Percentiles rank a stretch among this genome's conserved stretches.
Conservation (phyloP, 2,329 filamentous ascomycete genomes). For the Ophiostoma quercus region DNA sequence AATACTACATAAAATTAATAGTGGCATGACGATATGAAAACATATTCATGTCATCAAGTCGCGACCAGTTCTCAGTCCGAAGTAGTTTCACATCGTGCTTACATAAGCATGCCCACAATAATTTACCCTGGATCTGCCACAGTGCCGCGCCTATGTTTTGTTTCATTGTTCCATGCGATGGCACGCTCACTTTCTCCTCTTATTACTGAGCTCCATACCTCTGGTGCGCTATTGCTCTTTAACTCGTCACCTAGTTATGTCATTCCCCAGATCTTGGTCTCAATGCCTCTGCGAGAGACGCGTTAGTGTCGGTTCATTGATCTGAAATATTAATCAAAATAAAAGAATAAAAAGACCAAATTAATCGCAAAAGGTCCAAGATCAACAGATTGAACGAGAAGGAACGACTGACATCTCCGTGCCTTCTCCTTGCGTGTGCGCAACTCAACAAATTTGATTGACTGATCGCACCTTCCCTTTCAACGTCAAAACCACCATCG, state of each 20-base stretch:
- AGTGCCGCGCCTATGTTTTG: neutral
- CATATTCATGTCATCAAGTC: neutral
- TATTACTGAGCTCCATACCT: neutral
- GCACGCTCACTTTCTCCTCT: neutral
- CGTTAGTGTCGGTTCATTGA: neutral
- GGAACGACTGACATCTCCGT: neutral
- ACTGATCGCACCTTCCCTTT: slow-evolving; percentile 6
- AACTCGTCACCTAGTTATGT: slow-evolving; percentile 11
- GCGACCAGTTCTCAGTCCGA: too few species aligned
- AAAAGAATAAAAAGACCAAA: neutral
- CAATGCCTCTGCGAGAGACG: neutral
- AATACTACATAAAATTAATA: too few species aligned
- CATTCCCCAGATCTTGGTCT: slow-evolving; percentile 14
- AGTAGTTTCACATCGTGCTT: neutral
- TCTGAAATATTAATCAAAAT: neutral
- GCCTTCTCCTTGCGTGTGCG: neutral
- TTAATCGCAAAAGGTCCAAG: neutral
- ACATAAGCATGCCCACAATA: neutral
- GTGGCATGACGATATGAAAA: neutral
- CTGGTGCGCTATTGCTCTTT: neutral
- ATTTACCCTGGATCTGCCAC: neutral
- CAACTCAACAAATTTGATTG: neutral
- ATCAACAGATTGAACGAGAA: neutral
- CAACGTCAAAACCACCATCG: neutral
- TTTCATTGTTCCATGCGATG: neutral